A percentile compares a stretch with the other conserved stretches of the same genome.
These are phyloP conservation scores for Stagonosporopsis cucurbitacearum DNA, from an alignment of 2,329 filamentous ascomycete genomes.

Conservation along the genomic window DNA sequence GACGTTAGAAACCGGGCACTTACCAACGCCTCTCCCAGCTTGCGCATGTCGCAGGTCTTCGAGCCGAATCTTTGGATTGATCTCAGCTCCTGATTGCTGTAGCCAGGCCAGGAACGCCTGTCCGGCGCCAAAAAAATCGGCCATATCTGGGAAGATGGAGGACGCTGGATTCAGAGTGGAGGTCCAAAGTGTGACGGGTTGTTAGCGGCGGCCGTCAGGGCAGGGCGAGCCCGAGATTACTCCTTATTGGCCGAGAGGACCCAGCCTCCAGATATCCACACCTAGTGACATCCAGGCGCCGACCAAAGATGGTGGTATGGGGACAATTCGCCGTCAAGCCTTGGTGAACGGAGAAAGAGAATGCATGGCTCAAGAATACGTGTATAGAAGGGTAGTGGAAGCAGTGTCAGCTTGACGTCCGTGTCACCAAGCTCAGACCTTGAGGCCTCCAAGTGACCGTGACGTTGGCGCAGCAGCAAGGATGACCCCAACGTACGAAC, in stretches of 20 bases:
- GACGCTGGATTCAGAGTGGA: constrained; percentile 16
- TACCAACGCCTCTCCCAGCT: constrained; percentile 69
- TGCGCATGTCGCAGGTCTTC: constrained; percentile 62
- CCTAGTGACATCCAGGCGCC: not conserved
- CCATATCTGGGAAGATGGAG: constrained; percentile 26
- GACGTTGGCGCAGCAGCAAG: not conserved
- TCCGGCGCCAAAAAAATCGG: constrained; percentile 52
- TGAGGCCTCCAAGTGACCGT: constrained; percentile 2
- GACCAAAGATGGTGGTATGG: not conserved
- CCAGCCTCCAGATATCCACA: not conserved
- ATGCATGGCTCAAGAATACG: not conserved
- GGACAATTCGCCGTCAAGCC: not conserved
- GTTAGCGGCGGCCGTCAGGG: constrained; percentile 23
- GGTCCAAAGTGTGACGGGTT: constrained; percentile 28
- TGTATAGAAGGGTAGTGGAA: constrained; percentile 3
- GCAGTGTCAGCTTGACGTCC: constrained; percentile 9
- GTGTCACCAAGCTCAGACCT: constrained; percentile 15
- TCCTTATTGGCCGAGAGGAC: constrained; percentile 26
- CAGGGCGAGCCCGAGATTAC: constrained; percentile 28
- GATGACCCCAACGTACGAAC: not conserved
- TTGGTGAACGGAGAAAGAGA: too few species aligned
- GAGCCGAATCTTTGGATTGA: constrained; percentile 65
- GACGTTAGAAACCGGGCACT: constrained; percentile 38
- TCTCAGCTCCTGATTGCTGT: constrained; percentile 56
- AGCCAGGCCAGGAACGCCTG: constrained; percentile 66